phyloP scores from a whole-genome alignment of 495 filamentous ascomycete species.

The Penicillium chermesinum region DNA sequence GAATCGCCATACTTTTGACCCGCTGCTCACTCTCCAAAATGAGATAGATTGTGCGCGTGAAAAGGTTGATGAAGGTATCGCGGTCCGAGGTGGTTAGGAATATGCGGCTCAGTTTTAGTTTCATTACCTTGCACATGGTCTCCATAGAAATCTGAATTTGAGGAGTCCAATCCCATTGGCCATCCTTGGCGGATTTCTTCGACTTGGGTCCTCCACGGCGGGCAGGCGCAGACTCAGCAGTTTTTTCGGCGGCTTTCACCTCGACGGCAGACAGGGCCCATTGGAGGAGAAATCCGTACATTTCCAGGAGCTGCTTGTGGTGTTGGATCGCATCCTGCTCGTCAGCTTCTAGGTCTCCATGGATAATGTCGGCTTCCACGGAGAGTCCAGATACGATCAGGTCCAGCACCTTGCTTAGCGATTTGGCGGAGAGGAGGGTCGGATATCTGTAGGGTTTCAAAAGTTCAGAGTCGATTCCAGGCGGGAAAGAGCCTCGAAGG shows the following conservation, averaged over 20 bases:
- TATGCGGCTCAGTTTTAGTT: constrained; percentile 83
- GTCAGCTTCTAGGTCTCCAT: constrained; percentile 83
- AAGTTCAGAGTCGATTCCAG: constrained; percentile 57
- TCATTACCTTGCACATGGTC: constrained; percentile 92
- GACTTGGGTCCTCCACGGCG: constrained; percentile 73
- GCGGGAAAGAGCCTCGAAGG: constrained; percentile 32
- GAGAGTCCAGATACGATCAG: constrained; percentile 88
- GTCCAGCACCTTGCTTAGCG: constrained; percentile 90
- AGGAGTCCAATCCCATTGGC: constrained; percentile 77
- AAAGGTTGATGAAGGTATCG: constrained; percentile 87
- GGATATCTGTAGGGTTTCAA: constrained; percentile 68
- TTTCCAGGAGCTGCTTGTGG: constrained; percentile 87
- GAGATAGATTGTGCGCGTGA: constrained; percentile 91
- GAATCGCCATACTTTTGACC: constrained; percentile 82
- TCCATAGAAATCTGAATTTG: constrained; percentile 87
- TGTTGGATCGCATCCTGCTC: constrained; percentile 80
- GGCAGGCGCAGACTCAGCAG: constrained; percentile 60
- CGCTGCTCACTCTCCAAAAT: constrained; percentile 91
- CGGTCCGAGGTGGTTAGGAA: constrained; percentile 96
- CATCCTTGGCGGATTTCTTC: constrained; percentile 71
- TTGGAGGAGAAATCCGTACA: constrained; percentile 90
- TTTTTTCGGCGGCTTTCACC: constrained; percentile 84
- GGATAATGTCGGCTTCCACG: constrained; percentile 79
- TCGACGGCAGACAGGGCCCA: constrained; percentile 93
- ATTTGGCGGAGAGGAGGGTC: constrained; percentile 70